phyloP scores from a whole-genome alignment of 129 eudicot species.

The Saussurea involucrata region DNA sequence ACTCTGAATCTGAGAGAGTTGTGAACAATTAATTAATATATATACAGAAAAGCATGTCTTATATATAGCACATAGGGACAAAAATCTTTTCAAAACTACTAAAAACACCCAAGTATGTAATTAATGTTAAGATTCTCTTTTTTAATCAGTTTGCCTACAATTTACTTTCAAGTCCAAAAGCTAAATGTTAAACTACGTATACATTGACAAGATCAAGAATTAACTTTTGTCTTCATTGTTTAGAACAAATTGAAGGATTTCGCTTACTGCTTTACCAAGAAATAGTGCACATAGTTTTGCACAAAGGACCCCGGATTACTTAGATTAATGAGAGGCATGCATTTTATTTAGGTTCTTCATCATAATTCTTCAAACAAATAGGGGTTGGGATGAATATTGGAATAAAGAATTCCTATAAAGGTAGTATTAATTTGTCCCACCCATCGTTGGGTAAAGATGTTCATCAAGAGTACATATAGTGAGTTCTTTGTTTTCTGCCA shows the following conservation, averaged over 20 bases:
- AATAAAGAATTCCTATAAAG: not conserved
- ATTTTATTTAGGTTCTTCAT: not conserved
- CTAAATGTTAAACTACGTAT: slow-evolving; percentile 4
- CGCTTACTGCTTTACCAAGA: not conserved
- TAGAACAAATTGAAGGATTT: slow-evolving; percentile 28
- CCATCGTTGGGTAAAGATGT: too few relatives aligned
- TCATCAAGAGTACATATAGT: too few relatives aligned
- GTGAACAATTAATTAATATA: not conserved
- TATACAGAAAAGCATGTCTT: slow-evolving; percentile 10
- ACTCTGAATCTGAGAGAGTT: slow-evolving; percentile 3
- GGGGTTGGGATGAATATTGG: not conserved
- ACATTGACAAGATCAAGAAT: slow-evolving; percentile 33
- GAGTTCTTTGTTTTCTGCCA: too few relatives aligned
- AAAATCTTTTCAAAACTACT: too few relatives aligned
- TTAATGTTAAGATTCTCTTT: slow-evolving; percentile 26
- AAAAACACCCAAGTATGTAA: too few relatives aligned
- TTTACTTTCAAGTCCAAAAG: slow-evolving; percentile 4
- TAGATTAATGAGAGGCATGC: not conserved
- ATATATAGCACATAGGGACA: too few relatives aligned
- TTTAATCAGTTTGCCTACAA: slow-evolving; percentile 11
- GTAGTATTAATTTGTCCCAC: not conserved
- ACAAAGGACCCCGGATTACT: not conserved
- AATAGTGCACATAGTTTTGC: not conserved
- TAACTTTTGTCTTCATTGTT: slow-evolving; percentile 21
- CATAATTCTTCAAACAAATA: not conserved